Evolutionary conservation across 768 basidiomycete genomes (phyloP), one percentile per base, ranked within the genome.

Genomic region (Butyriboletus loyo): DNA sequence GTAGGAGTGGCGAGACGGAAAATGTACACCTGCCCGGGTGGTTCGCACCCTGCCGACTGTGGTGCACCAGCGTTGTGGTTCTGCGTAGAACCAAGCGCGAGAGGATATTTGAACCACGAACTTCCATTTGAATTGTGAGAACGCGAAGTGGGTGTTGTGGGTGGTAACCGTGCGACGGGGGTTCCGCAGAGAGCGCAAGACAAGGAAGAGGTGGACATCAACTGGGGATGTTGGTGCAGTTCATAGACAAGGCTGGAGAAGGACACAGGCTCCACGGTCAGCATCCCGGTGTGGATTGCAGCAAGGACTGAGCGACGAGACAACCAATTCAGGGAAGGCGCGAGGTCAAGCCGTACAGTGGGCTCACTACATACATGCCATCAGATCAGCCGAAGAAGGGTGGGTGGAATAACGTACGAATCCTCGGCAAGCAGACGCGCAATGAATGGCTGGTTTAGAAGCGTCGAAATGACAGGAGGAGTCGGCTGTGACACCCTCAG

Each of bases 251-350:
- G 74, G 0, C 78, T 72, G 5, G 72, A 65, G 19, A 84, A 79
- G 0, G 88, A 73, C 54, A 94, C 78, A 4, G 96, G 95, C 65
- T 98, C 96, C 46, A 99, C 85, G 14, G 80, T 83, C 27, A 99
- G 80, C 64, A 94, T 89, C 0, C 92, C 92, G 9, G 79, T 81
- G 58, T 98, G 84, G 52, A 99, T 89, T 6, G 96, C 96, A 24
- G 83, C 72, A 4, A 86, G 77, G 22, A 98, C 87, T 5, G 85
- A 85, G 27, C 93, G 84, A 25, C 94, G 81, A 15, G 89, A 87
- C n/a, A 98, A 77, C 90, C 92, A 98, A 63, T 91, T 94, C 31
- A 99, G 75, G 13, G 93, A 90, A 0, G 95, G 92, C 0, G 97
- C 94, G n/a, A 90, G 74, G 65, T 98, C 97, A 17, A 99, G 79